Conservation (phyloP, 441 rosid species). For the Croton laevigatus region DNA sequence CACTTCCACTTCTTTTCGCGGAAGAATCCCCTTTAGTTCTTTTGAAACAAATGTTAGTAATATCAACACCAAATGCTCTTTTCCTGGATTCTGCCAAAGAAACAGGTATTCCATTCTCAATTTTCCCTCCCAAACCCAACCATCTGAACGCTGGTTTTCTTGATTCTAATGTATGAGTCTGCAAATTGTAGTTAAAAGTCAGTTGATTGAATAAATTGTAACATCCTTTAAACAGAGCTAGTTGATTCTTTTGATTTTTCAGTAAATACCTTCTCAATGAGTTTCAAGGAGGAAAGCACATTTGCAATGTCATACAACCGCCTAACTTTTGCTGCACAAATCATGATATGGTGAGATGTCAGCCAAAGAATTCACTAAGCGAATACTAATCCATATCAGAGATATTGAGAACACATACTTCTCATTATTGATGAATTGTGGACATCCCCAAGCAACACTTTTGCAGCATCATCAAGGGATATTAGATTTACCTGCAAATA, state of each 20-base stretch:
- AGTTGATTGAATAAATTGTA: background rate
- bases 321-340: conserved; percentile 70
- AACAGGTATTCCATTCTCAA: conserved; percentile 30
- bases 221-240: background rate
- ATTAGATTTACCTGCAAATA: conserved; percentile 52
- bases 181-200: conserved; percentile 25
- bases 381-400: background rate
- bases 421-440: conserved; percentile 65
- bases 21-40: conserved; percentile 46
- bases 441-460: conserved; percentile 73
- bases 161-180: conserved; percentile 75
- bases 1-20: conserved; percentile 24
- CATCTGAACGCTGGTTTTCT: conserved; percentile 94
- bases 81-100: conserved; percentile 45
- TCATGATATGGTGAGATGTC: conserved; percentile 6
- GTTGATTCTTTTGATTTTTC: background rate
- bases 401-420: conserved; percentile 43
- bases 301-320: conserved; percentile 89
- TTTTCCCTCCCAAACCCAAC: conserved; percentile 57
- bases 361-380: conserved; percentile 15
- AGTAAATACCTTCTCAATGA: conserved; percentile 73
- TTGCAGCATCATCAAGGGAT: conserved; percentile 89
- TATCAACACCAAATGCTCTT: conserved; percentile 77
- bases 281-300: conserved; percentile 67
- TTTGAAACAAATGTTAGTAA: conserved; percentile 59